phyloP scores from a whole-genome alignment of 805 yeast species.

The Candida dendrica region DNA sequence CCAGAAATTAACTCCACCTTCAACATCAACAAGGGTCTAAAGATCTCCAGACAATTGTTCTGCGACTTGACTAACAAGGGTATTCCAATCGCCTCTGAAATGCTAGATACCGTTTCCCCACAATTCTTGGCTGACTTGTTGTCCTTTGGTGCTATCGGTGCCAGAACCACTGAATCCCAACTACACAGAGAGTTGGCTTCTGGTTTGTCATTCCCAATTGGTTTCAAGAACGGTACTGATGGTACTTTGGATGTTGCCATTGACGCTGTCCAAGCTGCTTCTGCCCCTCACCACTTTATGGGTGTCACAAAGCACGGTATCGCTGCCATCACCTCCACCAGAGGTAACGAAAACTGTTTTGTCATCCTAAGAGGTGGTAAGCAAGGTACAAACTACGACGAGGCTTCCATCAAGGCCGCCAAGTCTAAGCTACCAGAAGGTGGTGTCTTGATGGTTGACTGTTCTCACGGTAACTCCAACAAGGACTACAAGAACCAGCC shows the following conservation, averaged over 20 bases:
- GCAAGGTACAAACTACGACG: constrained; percentile 88
- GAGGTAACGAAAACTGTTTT: constrained; percentile 92
- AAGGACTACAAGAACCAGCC: constrained; percentile 96
- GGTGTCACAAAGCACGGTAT: constrained; percentile 96
- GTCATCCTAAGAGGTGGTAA: constrained; percentile 95
- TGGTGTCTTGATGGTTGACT: constrained; percentile 81
- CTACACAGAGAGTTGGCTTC: constrained; percentile 96
- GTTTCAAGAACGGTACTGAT: constrained; percentile 98
- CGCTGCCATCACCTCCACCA: constrained; percentile 93
- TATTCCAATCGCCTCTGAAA: constrained; percentile 92
- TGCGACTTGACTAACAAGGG: constrained; percentile 72
- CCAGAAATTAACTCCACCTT: constrained; percentile 90
- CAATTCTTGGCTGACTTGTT: constrained; percentile 88
- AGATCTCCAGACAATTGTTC: constrained; percentile 79
- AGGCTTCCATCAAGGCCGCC: constrained; percentile 66
- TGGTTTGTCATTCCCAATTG: constrained; percentile 97
- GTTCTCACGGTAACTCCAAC: constrained; percentile 95
- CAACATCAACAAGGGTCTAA: constrained; percentile 91
- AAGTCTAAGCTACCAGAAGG: constrained; percentile 49
- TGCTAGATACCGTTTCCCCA: constrained; percentile 97
- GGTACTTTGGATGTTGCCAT: constrained; percentile 89
- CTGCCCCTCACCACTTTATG: constrained; percentile 90
- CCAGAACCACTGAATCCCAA: constrained; percentile 97
- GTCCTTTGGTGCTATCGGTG: constrained; percentile 97
- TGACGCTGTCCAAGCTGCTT: constrained; percentile 90